Base-by-base conservation (phyloP, 2,329 filamentous ascomycete genomes). In the Phyllachora maydis region DNA sequence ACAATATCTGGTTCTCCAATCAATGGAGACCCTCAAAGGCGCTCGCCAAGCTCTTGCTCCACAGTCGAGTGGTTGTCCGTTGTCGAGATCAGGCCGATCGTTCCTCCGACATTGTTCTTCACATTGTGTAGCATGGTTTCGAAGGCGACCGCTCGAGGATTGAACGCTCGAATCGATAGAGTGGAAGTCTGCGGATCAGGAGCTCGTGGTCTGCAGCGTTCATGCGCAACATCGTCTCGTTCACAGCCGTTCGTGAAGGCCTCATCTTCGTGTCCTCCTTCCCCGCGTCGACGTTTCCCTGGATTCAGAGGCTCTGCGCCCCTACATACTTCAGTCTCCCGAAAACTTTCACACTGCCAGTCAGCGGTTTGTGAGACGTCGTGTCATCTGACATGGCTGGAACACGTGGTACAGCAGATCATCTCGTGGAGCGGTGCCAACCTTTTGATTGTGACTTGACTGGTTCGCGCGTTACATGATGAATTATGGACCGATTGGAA, bases 31-130 rank as follows among this genome's bases (percentile, higher is more conserved):
- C n/a, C n/a, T n/a, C n/a, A n/a, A n/a, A n/a, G n/a, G 8, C 14
- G 19, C 16, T 29, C 32, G 4, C 45, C 45, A 6, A 53, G 29
- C 10, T 54, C 51, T 4, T 27, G 21, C 3, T 55, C 50, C 1
- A 36, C 7, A 2, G 19, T 28, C 3, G 40, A 47, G 23, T 55
- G 50, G 17, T 51, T 40, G 28, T 49, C 46, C 0, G 42, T 43
- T 3, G 50, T 54, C 12, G 47, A 50, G 12, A 47, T 33, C 7
- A 56, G 32, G 2, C 33, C 29, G 11, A 53, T 42, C 33, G 42
- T 11, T 22, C 16, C 4, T 25, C 23, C 8, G 18, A 29, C 4
- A 27, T 28, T 16, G 31, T 26, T 26, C 15, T 19, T 26, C 6
- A 33, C 36, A 21, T 45, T 47, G 2, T 30, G 28, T 1, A 37